Evolutionary conservation across 768 basidiomycete species (phyloP), one percentile per base, ranked within the genome.

Genomic region (Mycena rebaudengoi): DNA sequence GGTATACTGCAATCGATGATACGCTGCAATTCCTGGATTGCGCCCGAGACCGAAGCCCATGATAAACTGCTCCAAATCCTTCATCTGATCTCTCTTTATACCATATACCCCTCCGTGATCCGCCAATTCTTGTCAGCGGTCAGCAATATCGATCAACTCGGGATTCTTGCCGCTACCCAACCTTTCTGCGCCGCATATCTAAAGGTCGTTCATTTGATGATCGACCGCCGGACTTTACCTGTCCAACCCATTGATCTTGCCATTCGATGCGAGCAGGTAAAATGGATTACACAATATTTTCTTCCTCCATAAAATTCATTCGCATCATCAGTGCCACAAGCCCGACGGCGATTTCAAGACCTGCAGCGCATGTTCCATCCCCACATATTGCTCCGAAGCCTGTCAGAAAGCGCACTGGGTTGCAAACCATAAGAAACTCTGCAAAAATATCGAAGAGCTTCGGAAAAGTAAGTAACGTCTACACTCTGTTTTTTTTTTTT

Each of bases 61-160:
- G n/a, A 4, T 7, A 30, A 10, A 18, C 40, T 12, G 16, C 2
- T n/a, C 11, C 3, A 33, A 2, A 11, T 46, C 18, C 33, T 57
- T 33, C 21, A 46, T 4, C 4, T 32, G 13, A 20, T 57, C 29
- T 37, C 33, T 14, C n/a, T 37, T 2, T 58, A 58, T 35, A 37
- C 37, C 56, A 40, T 58, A 26, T 58, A 48, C 23, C 45, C 56
- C 4, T 48, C 56, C 7, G 33, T 57, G 25, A 16, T 57, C 10
- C 21, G 32, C 30, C 44, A 43, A 11, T 45, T 57, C 29, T 12
- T 57, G 30, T 32, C 5, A 14, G 26, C 49, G 8, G 33, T 13
- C 5, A 30, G 33, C 16, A 51, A 37, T 6, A 37, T 51, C 20
- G 33, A 35, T 8, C 12, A 35, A 7, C 33, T 51, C 11, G 33